Evolutionary conservation across 2,329 filamentous ascomycete species (phyloP).

Genomic region (Purpureocillium lavendulum): DNA sequence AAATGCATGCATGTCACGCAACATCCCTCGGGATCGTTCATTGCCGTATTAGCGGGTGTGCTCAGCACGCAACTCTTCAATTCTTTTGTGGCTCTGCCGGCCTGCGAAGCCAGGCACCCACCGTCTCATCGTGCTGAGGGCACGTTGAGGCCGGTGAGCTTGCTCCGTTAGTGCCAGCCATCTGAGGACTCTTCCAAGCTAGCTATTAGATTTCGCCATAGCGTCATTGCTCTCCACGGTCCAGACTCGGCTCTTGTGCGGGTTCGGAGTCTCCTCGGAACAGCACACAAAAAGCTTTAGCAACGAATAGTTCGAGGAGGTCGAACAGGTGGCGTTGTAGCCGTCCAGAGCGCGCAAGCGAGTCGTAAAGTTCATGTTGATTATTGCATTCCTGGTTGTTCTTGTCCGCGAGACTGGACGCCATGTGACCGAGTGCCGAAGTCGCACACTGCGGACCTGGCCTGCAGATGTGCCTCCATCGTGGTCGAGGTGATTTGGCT

Average conservation of each 20-base stretch:
- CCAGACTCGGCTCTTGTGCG: conserved; percentile 1
- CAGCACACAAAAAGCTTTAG: background rate
- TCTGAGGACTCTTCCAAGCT: conserved; percentile 23
- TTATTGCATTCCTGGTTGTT: conserved; percentile 5
- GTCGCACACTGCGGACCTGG: background rate
- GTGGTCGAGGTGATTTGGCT: background rate
- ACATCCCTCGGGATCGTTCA: too few species aligned
- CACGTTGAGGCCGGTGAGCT: background rate
- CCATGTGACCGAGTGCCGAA: background rate
- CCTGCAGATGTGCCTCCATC: background rate
- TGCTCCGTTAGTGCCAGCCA: conserved; percentile 1
- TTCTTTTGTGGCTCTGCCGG: background rate
- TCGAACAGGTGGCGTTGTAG: background rate
- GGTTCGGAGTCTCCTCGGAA: background rate
- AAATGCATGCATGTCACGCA: background rate
- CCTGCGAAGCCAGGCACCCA: background rate
- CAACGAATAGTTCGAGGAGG: background rate
- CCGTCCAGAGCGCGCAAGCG: background rate
- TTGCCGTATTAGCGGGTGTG: too few species aligned
- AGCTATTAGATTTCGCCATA: conserved; percentile 27
- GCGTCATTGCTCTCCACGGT: conserved; percentile 20
- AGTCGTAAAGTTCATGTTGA: conserved; percentile 5
- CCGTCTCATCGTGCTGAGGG: background rate
- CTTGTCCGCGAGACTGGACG: background rate
- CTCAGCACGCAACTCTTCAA: background rate